Evolutionary conservation across 179 eudicot genomes (phyloP).

Genomic region (Patellifolia procumbens): DNA sequence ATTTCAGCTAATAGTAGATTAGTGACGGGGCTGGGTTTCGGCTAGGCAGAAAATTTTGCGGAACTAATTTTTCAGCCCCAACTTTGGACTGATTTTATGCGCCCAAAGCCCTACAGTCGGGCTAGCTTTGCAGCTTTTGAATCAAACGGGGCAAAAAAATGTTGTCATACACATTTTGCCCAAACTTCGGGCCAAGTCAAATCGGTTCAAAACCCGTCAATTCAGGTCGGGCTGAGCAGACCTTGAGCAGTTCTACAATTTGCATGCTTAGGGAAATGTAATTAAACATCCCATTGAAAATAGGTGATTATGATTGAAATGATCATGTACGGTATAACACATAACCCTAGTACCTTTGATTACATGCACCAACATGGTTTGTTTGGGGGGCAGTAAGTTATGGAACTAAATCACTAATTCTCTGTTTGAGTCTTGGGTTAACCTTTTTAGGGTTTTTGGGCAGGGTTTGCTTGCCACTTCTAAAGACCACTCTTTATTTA

Average conservation of each 20-base stretch:
- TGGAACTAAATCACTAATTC: slow-evolving; percentile 36
- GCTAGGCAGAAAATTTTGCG: no score
- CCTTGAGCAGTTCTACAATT: neutral
- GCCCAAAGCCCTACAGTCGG: no score
- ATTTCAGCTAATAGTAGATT: no score
- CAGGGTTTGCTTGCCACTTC: slow-evolving; percentile 50
- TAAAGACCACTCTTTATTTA: slow-evolving; percentile 22
- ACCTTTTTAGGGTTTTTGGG: slow-evolving; percentile 41
- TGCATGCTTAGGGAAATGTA: slow-evolving; percentile 7
- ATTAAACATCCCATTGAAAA: slow-evolving; percentile 15
- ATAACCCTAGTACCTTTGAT: slow-evolving; percentile 11
- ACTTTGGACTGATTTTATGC: no score
- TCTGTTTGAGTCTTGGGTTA: slow-evolving; percentile 12
- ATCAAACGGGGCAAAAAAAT: no score
- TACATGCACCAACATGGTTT: slow-evolving; percentile 12
- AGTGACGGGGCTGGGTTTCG: no score
- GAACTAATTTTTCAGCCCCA: no score
- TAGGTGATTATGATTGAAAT: slow-evolving; percentile 1
- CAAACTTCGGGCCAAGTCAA: neutral
- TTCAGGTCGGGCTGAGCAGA: no score
- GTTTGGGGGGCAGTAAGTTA: slow-evolving; percentile 42
- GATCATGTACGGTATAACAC: neutral
- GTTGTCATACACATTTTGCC: no score
- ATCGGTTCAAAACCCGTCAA: neutral
- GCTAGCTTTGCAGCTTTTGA: no score